Evolutionary conservation across 106 monocot genomes (phyloP).

Genomic region (Acorus calamus): DNA sequence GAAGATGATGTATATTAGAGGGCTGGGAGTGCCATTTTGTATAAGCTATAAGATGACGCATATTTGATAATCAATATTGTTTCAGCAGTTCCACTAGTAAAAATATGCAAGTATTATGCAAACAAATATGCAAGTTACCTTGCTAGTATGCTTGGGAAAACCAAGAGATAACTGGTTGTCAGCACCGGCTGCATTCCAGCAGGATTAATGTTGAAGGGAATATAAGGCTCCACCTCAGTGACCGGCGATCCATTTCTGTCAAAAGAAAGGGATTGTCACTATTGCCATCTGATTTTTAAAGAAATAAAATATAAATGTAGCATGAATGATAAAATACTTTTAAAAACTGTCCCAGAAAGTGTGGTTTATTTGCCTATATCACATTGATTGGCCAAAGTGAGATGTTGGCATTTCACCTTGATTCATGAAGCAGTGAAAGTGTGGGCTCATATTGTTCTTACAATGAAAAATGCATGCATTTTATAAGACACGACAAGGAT

Average conservation of each 20-base stretch:
- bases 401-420: too few species aligned
- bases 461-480: too few species aligned
- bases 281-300: too few species aligned
- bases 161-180: conserved; percentile 79
- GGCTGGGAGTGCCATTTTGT: neutral
- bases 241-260: conserved; percentile 53
- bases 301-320: too few species aligned
- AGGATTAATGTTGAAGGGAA: conserved; percentile 98
- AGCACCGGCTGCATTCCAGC: conserved; percentile 99
- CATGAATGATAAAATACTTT: too few species aligned
- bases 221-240: conserved; percentile 92
- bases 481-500: too few species aligned
- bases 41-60: neutral
- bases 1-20: conserved; percentile 6
- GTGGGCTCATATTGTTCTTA: too few species aligned
- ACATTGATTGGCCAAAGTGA: too few species aligned
- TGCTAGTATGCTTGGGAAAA: conserved; percentile 93
- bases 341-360: too few species aligned
- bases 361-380: too few species aligned
- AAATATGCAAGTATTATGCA: neutral
- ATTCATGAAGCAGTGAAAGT: too few species aligned
- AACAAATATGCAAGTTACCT: conserved; percentile 29
- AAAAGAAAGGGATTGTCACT: neutral
- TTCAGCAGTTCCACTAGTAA: neutral
- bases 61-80: neutral